Evolutionary conservation across 345 rosid genomes (phyloP).

Genomic region (Brassica napus): DNA sequence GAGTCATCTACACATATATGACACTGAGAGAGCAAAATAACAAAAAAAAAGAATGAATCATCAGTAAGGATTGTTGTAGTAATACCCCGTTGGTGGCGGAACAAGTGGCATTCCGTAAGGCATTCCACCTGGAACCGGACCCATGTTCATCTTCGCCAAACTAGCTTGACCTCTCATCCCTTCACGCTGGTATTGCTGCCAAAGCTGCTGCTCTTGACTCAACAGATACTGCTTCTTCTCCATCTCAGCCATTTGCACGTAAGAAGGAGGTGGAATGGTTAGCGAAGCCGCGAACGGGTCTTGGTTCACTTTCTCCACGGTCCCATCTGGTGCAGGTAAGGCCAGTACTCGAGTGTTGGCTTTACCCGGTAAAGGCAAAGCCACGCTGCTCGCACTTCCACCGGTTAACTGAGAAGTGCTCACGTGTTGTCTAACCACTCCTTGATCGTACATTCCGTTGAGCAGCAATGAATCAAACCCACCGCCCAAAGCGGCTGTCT

Average conservation of each 20-base stretch:
- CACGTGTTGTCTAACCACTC: conserved; percentile 81
- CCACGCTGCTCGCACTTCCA: conserved; percentile 85
- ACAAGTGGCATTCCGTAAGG: conserved; percentile 70
- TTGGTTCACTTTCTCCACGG: conserved; percentile 60
- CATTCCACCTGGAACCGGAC: conserved; percentile 46
- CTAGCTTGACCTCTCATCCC: conserved; percentile 86
- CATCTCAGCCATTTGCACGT: conserved; percentile 83
- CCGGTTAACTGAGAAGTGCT: conserved; percentile 66
- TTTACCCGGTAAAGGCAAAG: conserved; percentile 60
- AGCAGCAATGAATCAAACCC: conserved; percentile 79
- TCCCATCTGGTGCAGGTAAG: conserved; percentile 84
- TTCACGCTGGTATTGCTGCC: conserved; percentile 71
- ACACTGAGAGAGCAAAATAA: neutral
- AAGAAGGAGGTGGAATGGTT: conserved; percentile 67
- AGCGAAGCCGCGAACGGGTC: conserved; percentile 77
- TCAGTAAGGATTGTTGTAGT: conserved; percentile 43
- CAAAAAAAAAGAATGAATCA: conserved; percentile 25
- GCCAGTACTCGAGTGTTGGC: conserved; percentile 57
- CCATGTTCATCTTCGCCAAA: conserved; percentile 56
- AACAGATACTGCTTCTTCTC: conserved; percentile 69
- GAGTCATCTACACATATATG: conserved; percentile 37
- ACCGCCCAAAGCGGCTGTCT: conserved; percentile 71
- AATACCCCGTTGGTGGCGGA: conserved; percentile 47
- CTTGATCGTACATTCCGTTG: conserved; percentile 95
- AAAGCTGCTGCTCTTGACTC: conserved; percentile 69